phyloP scores from a whole-genome alignment of 225 moss, liverwort and hornwort genomes.

The Lunularia cruciata region DNA sequence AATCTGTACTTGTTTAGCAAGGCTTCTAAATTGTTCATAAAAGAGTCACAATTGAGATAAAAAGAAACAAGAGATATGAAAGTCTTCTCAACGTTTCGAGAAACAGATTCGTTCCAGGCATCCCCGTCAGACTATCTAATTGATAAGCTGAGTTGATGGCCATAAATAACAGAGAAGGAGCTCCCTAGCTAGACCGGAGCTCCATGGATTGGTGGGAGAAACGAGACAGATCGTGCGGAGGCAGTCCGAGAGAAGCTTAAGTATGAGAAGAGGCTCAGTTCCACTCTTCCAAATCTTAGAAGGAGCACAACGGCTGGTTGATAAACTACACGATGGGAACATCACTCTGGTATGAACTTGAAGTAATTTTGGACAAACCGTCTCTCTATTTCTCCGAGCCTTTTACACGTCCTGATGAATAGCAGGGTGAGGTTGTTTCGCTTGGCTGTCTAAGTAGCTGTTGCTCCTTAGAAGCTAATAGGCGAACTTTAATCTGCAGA shows the following conservation, averaged over 20 bases:
- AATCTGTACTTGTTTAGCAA: too few relatives aligned
- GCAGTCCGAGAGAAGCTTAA: constrained; percentile 46
- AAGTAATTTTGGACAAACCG: too few relatives aligned
- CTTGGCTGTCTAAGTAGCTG: too few relatives aligned
- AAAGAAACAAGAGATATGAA: too few relatives aligned
- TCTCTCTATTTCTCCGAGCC: too few relatives aligned
- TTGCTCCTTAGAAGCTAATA: not conserved
- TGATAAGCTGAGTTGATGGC: not conserved
- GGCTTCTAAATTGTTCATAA: too few relatives aligned
- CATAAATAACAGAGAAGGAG: constrained; percentile 47
- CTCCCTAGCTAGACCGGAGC: constrained; percentile 42
- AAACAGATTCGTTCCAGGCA: too few relatives aligned
- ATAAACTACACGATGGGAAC: constrained; percentile 75
- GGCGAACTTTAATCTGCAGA: constrained; percentile 15
- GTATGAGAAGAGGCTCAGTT: constrained; percentile 52
- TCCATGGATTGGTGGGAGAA: constrained; percentile 44
- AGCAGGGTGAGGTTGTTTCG: too few relatives aligned
- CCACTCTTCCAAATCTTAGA: constrained; percentile 63
- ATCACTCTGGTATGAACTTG: constrained; percentile 27
- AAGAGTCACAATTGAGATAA: too few relatives aligned
- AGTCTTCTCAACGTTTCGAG: not conserved
- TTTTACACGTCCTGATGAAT: too few relatives aligned
- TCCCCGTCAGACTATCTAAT: too few relatives aligned
- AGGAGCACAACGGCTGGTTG: constrained; percentile 67
- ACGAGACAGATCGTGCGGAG: constrained; percentile 47